Conservation (phyloP, 768 basidiomycete genomes). For the Russula emetica region DNA sequence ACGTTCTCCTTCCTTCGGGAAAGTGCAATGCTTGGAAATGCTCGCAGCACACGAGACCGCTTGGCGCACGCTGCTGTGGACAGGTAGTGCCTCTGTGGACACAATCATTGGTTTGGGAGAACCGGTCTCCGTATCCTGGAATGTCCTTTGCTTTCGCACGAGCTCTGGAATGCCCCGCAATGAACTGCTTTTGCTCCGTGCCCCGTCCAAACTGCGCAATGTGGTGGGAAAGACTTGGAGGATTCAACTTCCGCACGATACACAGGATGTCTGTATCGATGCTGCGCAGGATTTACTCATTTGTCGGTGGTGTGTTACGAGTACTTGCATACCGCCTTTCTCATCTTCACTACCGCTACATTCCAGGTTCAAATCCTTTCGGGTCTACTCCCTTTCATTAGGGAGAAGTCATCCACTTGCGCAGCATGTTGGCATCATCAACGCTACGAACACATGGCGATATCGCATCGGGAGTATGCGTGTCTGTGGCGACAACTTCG, state of each 20-base stretch:
- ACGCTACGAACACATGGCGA: not conserved
- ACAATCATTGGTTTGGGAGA: constrained; percentile 4
- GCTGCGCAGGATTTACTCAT: constrained; percentile 11
- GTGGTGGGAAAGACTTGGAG: constrained; percentile 11
- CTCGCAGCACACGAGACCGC: constrained; percentile 1
- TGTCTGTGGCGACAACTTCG: constrained; percentile 7
- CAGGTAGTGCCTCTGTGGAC: not conserved
- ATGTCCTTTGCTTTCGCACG: constrained; percentile 2
- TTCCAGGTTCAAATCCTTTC: not conserved
- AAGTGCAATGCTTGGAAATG: constrained; percentile 3
- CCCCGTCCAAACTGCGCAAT: constrained; percentile 15
- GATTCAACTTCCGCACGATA: constrained; percentile 1
- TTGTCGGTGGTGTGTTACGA: constrained; percentile 1
- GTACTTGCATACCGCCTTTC: not conserved
- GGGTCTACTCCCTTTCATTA: not conserved
- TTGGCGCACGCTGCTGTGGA: constrained; percentile 8
- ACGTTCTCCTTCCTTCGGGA: not conserved
- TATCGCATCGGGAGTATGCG: constrained; percentile 16
- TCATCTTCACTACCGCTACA: not conserved
- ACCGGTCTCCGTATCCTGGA: constrained; percentile 11
- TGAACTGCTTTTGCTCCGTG: constrained; percentile 15
- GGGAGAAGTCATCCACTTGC: not conserved
- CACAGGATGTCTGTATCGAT: constrained; percentile 4
- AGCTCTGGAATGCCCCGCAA: not conserved
- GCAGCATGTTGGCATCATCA: not conserved